Evolutionary conservation across 352 stramenopile species (phyloP).

Genomic region (Phytophthora megakarya): DNA sequence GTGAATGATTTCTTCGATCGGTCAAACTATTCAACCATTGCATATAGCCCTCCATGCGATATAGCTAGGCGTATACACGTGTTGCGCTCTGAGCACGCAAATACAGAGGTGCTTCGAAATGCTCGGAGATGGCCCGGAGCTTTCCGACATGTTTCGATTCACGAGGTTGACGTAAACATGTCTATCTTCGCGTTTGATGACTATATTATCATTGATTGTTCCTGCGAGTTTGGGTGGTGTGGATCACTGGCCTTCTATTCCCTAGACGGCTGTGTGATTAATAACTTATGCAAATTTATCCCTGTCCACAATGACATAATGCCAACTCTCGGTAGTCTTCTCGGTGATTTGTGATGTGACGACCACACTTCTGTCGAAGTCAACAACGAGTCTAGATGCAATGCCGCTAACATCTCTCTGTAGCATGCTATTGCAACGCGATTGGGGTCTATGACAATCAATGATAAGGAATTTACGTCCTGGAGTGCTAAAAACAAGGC

Average conservation of each 20-base stretch:
- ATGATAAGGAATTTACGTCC: slow-evolving; percentile 16
- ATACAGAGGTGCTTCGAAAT: slow-evolving; percentile 15
- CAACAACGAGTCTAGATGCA: slow-evolving; percentile 1
- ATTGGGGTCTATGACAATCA: slow-evolving; percentile 2
- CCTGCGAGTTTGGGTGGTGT: background rate
- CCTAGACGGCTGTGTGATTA: too few species aligned
- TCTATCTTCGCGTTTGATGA: slow-evolving; percentile 13
- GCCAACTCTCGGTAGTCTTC: too few species aligned
- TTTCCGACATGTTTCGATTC: slow-evolving; percentile 11
- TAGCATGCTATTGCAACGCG: slow-evolving; percentile 8
- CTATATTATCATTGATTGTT: too few species aligned
- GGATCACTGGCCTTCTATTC: slow-evolving; percentile 13
- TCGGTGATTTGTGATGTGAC: slow-evolving; percentile 28
- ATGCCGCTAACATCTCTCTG: slow-evolving; percentile 8
- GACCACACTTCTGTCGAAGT: slow-evolving; percentile 27
- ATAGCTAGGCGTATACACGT: slow-evolving; percentile 12
- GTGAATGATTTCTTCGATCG: background rate
- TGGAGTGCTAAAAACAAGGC: background rate
- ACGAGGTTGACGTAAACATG: slow-evolving; percentile 15
- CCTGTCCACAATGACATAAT: too few species aligned
- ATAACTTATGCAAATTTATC: too few species aligned
- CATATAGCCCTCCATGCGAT: slow-evolving; percentile 16
- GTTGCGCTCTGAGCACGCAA: background rate
- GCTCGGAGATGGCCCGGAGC: slow-evolving; percentile 23
- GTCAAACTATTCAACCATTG: background rate